phyloP scores from a whole-genome alignment of 2,329 filamentous ascomycete species.

The Diaporthe velutina region DNA sequence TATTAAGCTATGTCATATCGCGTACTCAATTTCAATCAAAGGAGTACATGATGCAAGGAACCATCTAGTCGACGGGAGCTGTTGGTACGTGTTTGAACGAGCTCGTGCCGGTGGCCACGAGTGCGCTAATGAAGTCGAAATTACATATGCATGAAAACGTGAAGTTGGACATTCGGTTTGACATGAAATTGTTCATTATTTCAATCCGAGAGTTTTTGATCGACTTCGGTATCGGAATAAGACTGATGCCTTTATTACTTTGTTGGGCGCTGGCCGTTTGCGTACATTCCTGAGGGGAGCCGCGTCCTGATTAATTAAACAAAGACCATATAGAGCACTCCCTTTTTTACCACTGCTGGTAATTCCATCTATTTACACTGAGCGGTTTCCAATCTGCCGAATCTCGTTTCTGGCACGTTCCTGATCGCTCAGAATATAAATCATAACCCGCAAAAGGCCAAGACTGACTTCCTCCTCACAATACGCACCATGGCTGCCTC shows the following conservation, averaged over 20 bases:
- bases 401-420: neutral
- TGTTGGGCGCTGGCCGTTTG: conserved; percentile 5
- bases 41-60: neutral
- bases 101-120: neutral
- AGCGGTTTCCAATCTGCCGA: neutral
- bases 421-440: neutral
- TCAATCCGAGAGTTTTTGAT: neutral
- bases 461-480: no score
- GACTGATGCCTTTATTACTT: neutral
- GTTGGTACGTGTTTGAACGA: no score
- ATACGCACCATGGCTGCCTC: neutral
- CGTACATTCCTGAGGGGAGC: neutral
- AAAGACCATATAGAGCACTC: neutral
- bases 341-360: neutral
- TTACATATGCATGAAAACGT: neutral
- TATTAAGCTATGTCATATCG: no score
- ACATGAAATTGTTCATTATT: neutral
- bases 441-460: neutral
- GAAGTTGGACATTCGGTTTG: neutral
- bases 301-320: neutral
- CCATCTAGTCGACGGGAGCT: neutral
- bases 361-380: neutral
- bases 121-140: no score
- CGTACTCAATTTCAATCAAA: neutral
- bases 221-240: neutral